Evolutionary conservation across 2,329 filamentous ascomycete species (phyloP).

Genomic region (Pezicula radicicola): DNA sequence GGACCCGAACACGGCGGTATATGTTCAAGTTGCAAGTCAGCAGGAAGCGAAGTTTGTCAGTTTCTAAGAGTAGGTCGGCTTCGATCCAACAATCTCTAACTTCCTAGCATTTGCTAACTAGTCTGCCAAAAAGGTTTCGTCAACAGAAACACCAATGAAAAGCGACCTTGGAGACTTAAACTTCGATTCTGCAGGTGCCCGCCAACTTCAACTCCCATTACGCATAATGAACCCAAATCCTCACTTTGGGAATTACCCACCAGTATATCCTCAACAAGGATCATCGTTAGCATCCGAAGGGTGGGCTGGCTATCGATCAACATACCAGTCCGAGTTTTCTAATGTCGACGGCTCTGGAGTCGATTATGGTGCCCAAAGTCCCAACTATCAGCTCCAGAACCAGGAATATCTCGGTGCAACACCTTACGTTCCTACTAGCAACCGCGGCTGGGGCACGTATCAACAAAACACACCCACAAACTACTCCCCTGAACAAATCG

Average conservation of each 20-base stretch:
- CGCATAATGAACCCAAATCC: conserved; percentile 16
- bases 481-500: conserved; percentile 12
- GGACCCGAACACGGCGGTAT: conserved; percentile 75
- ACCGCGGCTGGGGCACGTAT: conserved; percentile 14
- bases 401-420: conserved; percentile 2
- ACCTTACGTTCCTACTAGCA: conserved; percentile 6
- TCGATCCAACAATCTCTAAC: not conserved
- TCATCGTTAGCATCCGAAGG: not conserved
- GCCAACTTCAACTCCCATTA: conserved; percentile 18
- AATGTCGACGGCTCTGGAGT: not conserved
- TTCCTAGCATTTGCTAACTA: conserved; percentile 5
- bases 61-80: conserved; percentile 69
- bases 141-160: conserved; percentile 21
- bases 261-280: not conserved
- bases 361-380: not conserved
- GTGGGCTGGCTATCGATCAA: not conserved
- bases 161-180: conserved; percentile 16
- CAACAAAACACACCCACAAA: conserved; percentile 13
- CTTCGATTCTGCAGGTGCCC: conserved; percentile 15
- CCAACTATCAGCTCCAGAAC: conserved; percentile 5
- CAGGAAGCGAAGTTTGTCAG: conserved; percentile 68
- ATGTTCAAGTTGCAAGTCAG: conserved; percentile 80
- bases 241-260: conserved; percentile 1
- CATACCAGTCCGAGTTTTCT: not conserved
- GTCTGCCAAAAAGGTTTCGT: conserved; percentile 21